Evolutionary conservation across 140 eudicot species (phyloP), one percentile per base, ranked within the genome.

Genomic region (Oenanthe javanica): DNA sequence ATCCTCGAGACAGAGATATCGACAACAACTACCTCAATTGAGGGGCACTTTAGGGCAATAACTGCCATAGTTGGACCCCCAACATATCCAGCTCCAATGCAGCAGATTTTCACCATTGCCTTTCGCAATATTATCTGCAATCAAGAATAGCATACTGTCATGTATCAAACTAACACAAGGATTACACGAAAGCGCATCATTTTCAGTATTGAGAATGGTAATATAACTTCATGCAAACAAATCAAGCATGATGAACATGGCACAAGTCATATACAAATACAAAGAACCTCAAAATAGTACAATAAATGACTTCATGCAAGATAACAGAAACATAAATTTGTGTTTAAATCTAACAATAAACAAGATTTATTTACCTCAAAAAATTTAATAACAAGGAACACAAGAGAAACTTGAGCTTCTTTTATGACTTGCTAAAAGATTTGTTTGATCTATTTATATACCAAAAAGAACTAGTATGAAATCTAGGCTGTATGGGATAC

Each of bases 1-100:
- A 64, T 57, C 72, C 72, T 18, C 11, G 21, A 77, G 27, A 59
- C 57, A 63, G 27, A 80, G 10, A 15, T 36, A 38, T 40, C 43
- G 3, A 40, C 70, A 49, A 52, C 45, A 3, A 9, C 77, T 42
- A 73, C 25, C 69, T 89, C 86, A 16, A 91, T 83, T 49, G 79
- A 80, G 36, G 94, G 91, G 84, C 92, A 89, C 66, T 91, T 91
- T 25, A 84, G 91, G 78, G 97, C 97, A 79, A 91, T 91, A 15
- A 88, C 91, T 0, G 92, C 97, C 94, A 91, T 91, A 51, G 94
- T 91, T 66, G 97, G 97, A 46, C 96, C 96, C 13, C 96, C 96
- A 38, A 91, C 92, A 85, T 91, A 91, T 27, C 96, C 93, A 78
- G 93, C 96, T 81, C 96, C 96, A 72, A 91, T 86, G 74, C 96